A percentile compares a stretch with the other conserved stretches of the same genome.
Evolutionary conservation across 2,329 filamentous ascomycete genomes (phyloP).

Genomic region (Ceratocystis cubensis): DNA sequence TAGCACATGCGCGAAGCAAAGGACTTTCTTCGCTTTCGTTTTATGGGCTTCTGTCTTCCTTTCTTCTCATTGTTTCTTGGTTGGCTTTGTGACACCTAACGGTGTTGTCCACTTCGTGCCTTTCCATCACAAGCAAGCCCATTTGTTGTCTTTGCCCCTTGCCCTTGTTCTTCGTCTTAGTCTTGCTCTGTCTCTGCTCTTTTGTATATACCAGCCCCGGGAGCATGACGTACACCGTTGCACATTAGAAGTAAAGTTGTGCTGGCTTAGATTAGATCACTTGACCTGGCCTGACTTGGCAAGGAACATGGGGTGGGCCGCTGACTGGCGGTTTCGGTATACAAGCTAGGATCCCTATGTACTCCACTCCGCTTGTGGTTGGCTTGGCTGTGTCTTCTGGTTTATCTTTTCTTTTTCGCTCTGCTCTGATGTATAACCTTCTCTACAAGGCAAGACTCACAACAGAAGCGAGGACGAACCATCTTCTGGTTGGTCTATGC

Average conservation of each 20-base stretch:
- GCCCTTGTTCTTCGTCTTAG: not conserved
- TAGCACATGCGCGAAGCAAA: not conserved
- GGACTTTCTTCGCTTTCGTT: not conserved
- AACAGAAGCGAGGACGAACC: not conserved
- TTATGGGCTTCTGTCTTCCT: not conserved
- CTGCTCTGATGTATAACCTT: not conserved
- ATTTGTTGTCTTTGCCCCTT: not conserved
- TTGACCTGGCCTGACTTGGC: not conserved
- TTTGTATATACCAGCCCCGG: not conserved
- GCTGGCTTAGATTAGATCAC: not conserved
- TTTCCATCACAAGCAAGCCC: not conserved
- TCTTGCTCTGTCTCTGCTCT: not conserved
- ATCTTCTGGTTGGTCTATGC: not conserved
- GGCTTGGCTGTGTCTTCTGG: not conserved
- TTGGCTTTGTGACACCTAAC: not conserved
- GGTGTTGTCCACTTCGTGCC: not conserved
- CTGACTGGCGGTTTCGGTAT: not conserved
- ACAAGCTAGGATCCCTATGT: not conserved
- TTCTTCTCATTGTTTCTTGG: not conserved
- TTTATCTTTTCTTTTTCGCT: not conserved
- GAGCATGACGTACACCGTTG: not conserved
- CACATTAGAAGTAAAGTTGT: no score
- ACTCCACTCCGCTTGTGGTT: not conserved
- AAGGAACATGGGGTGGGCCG: not conserved
- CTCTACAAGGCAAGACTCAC: not conserved